phyloP scores from a whole-genome alignment of 768 basidiomycete genomes.

The Wakefieldia striispora region DNA sequence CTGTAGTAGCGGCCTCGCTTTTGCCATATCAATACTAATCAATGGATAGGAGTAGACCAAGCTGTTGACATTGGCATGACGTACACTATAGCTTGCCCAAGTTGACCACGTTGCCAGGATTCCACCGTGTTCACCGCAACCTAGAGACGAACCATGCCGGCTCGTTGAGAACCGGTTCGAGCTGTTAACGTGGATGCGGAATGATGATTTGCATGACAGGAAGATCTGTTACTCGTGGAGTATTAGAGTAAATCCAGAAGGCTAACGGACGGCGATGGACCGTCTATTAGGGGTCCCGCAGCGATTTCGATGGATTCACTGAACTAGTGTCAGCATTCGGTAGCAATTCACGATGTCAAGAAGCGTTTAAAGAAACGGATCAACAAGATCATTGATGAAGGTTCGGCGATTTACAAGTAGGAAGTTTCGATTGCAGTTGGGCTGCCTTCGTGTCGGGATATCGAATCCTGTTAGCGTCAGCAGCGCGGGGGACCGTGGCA shows the following conservation, averaged over 20 bases:
- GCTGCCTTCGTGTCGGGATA: background rate
- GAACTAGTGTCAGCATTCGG: background rate
- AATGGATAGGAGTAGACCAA: background rate
- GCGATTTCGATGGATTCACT: background rate
- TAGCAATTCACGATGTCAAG: background rate
- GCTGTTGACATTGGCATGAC: slow-evolving; percentile 9
- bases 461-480: background rate
- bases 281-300: no score
- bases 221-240: no score
- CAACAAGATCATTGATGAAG: background rate
- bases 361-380: background rate
- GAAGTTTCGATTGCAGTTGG: background rate
- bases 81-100: slow-evolving; percentile 9
- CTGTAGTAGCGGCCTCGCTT: background rate
- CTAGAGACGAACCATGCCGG: slow-evolving; percentile 5
- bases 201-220: slow-evolving; percentile 3
- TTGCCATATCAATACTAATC: slow-evolving; percentile 3
- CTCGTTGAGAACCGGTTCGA: slow-evolving; percentile 5
- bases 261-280: background rate
- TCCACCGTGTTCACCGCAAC: background rate
- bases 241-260: no score
- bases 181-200: background rate
- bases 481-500: no score
- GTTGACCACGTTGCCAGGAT: background rate
- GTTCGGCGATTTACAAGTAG: background rate